These are phyloP conservation scores for Bryoerythrophyllum caledonicum DNA, from an alignment of 225 moss, liverwort and hornwort species.

Conservation along the genomic window DNA sequence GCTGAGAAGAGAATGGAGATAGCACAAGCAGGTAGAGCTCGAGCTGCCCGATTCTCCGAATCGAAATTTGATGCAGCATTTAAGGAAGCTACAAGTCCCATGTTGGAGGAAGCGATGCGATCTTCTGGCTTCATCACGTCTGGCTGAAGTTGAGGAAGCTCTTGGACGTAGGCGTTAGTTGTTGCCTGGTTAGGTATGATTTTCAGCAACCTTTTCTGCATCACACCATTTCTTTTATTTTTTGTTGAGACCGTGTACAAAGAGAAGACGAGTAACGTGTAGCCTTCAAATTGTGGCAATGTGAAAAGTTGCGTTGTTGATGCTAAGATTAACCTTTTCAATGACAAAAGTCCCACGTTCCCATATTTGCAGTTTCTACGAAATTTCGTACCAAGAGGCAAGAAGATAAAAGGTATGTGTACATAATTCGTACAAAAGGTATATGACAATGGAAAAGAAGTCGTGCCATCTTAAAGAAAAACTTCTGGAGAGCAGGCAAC, in stretches of 20 bases:
- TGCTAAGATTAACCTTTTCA: too few relatives aligned
- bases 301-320: too few relatives aligned
- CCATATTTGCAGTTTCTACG: too few relatives aligned
- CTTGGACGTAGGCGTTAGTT: too few relatives aligned
- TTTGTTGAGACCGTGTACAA: conserved; percentile 15
- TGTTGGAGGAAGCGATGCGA: conserved; percentile 49
- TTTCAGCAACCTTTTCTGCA: neutral
- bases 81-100: conserved; percentile 60
- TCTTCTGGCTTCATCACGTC: conserved; percentile 11
- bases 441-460: too few relatives aligned
- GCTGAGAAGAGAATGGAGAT: conserved; percentile 59
- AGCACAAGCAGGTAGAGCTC: conserved; percentile 67
- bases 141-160: conserved; percentile 26
- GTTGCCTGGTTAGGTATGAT: neutral
- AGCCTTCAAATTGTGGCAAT: too few relatives aligned
- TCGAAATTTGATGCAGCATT: conserved; percentile 72
- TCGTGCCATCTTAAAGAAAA: too few relatives aligned
- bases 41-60: conserved; percentile 78
- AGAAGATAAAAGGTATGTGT: too few relatives aligned
- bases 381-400: too few relatives aligned
- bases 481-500: too few relatives aligned
- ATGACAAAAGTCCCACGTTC: too few relatives aligned
- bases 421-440: too few relatives aligned
- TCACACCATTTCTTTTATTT: conserved; percentile 1
- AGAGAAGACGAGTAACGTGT: neutral